Evolutionary conservation across 495 filamentous ascomycete genomes (phyloP).

Genomic region (Cladorrhinum samala): DNA sequence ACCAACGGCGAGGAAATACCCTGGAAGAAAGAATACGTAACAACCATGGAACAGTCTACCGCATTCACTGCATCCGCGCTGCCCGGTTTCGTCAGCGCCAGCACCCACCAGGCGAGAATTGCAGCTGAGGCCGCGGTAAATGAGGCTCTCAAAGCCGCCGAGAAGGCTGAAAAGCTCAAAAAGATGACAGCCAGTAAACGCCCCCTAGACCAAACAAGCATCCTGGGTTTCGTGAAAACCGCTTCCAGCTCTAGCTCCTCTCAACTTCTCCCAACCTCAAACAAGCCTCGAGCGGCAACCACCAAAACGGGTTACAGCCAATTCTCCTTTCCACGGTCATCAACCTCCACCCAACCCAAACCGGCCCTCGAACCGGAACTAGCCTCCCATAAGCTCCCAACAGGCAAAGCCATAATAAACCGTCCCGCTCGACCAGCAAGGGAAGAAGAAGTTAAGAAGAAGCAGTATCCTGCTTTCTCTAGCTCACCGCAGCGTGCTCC

Average conservation of each 20-base stretch:
- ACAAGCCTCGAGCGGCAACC: not conserved
- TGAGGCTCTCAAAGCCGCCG: slow-evolving; percentile 15
- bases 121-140: slow-evolving; percentile 16
- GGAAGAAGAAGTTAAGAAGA: slow-evolving; percentile 9
- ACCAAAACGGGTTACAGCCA: no score
- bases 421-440: slow-evolving; percentile 9
- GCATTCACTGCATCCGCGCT: slow-evolving; percentile 36
- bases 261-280: not conserved
- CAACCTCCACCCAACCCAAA: slow-evolving; percentile 2
- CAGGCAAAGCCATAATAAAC: slow-evolving; percentile 13
- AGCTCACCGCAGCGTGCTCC: slow-evolving; percentile 37
- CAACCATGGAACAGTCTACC: slow-evolving; percentile 41
- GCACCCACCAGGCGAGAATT: slow-evolving; percentile 34
- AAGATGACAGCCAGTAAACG: slow-evolving; percentile 28
- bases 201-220: slow-evolving; percentile 34
- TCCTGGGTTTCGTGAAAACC: slow-evolving; percentile 29
- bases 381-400: slow-evolving; percentile 32
- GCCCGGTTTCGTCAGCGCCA: slow-evolving; percentile 39
- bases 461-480: slow-evolving; percentile 43
- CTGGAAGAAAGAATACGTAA: slow-evolving; percentile 29
- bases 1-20: slow-evolving; percentile 26
- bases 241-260: slow-evolving; percentile 8
- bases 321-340: not conserved
- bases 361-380: slow-evolving; percentile 31
- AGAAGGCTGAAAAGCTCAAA: slow-evolving; percentile 18